Conservation (phyloP, 805 yeast species). For the Candida rishiriensis region DNA sequence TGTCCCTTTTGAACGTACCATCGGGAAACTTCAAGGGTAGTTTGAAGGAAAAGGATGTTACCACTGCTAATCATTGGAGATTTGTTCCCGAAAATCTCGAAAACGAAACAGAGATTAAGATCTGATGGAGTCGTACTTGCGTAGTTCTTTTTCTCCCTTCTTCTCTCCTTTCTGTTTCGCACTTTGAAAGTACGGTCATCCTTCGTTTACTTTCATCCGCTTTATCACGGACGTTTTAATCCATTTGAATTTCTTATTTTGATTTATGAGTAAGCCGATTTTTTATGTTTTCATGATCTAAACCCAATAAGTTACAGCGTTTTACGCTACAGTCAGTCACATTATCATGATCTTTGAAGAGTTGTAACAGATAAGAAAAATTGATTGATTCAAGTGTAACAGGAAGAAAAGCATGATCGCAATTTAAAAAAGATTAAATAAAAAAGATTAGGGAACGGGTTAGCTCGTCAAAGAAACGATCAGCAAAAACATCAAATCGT, state of each 20-base stretch:
- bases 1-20: slow-evolving; percentile 61
- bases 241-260: no score
- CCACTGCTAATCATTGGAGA: slow-evolving; percentile 61
- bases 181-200: background rate
- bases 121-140: slow-evolving; percentile 30
- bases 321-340: no score
- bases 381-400: no score
- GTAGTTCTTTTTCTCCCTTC: background rate
- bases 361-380: no score
- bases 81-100: slow-evolving; percentile 51
- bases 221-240: no score
- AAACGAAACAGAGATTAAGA: slow-evolving; percentile 52
- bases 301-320: no score
- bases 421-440: background rate
- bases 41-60: slow-evolving; percentile 49
- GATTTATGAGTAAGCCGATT: no score
- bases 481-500: no score
- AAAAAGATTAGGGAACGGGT: background rate
- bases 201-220: background rate
- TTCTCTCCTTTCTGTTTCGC: background rate
- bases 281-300: no score
- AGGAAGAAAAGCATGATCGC: background rate
- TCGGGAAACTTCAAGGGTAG: slow-evolving; percentile 48
- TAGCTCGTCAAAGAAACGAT: no score
- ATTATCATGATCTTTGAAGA: no score